Evolutionary conservation across 192 early-diverging fungal species (phyloP), one percentile per base, ranked within the genome.

Genomic region (Globomyces pollinis-pini): DNA sequence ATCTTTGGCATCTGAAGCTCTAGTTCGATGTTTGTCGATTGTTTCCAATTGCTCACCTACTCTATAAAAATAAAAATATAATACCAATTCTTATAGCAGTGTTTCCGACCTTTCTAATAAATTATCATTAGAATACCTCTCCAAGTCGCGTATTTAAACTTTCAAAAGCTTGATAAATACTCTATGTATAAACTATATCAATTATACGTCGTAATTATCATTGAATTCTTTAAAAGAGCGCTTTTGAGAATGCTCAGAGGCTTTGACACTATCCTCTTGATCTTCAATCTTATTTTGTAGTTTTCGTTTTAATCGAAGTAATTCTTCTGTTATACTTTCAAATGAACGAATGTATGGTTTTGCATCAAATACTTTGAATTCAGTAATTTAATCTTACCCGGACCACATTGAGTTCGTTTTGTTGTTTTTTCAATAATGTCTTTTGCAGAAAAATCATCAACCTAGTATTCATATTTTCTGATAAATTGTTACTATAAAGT

Each of bases 1-100:
- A 70, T 95, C 91, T 52, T 88, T 82, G 26, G 91, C 87, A 39
- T 96, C 88, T 20, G 86, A 80, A 0, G 94, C 93, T 1, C 89
- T 83, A 57, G 86, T 80, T 53, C 89, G 74, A 53, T 99, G 93
- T 60, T 88, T 91, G 65, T 95, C 91, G 38, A 96, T 89, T 0
- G 87, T 93, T 64, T 99, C 96, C 35, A 99, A 78, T 73, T 99
- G 93, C 66, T 99, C 96, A 54, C 96, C 88, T 86, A 57, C n/a
- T n/a, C n/a, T n/a, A n/a, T n/a, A n/a, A 7, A 30, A 39, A 28
- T 1, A 38, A 6, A 7, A 60, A 24, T 20, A 26, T 60, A 55
- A 23, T 36, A 85, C 85, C 92, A 61, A 99, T 94, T 47, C 90
- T 80, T 38, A 97, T 87, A n/a, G 94, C 91, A 20, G 94, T 96